phyloP scores from a whole-genome alignment of 2,329 filamentous ascomycete genomes.

The Cryphonectria nitschkei region DNA sequence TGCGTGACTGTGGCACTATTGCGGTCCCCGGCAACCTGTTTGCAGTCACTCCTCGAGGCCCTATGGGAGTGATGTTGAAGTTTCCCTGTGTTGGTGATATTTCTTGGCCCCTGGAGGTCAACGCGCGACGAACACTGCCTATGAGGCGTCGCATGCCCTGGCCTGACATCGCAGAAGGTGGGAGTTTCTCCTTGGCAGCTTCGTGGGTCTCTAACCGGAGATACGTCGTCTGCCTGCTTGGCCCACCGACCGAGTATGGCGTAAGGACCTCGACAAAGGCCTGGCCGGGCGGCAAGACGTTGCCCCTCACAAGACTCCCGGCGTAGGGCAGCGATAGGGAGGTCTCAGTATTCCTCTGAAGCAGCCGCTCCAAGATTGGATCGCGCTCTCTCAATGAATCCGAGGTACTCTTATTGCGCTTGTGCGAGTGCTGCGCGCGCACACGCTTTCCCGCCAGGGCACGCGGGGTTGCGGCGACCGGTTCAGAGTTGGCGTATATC shows the following conservation, averaged over 20 bases:
- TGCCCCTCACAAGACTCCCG: slow-evolving; percentile 85
- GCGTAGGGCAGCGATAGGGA: slow-evolving; percentile 69
- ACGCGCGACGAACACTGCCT: slow-evolving; percentile 79
- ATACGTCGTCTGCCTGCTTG: slow-evolving; percentile 58
- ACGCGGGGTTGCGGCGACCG: slow-evolving; percentile 62
- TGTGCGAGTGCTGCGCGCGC: slow-evolving; percentile 64
- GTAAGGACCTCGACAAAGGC: slow-evolving; percentile 74
- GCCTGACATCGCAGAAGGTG: slow-evolving; percentile 63
- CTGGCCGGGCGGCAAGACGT: slow-evolving; percentile 79
- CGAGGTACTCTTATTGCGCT: slow-evolving; percentile 84
- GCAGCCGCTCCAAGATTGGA: slow-evolving; percentile 48
- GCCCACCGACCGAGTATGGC: slow-evolving; percentile 49
- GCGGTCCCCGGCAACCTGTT: slow-evolving; percentile 64
- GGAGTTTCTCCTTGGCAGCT: slow-evolving; percentile 47
- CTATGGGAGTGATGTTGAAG: slow-evolving; percentile 53
- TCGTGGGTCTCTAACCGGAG: slow-evolving; percentile 48
- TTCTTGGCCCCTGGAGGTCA: slow-evolving; percentile 64
- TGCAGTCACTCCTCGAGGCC: slow-evolving; percentile 56
- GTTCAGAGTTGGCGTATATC: slow-evolving; percentile 50
- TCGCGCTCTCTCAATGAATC: slow-evolving; percentile 78
- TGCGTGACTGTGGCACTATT: slow-evolving; percentile 59
- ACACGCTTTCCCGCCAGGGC: slow-evolving; percentile 62
- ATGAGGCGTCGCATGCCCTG: slow-evolving; percentile 86
- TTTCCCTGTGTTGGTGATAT: slow-evolving; percentile 50
- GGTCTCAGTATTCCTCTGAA: slow-evolving; percentile 59